Conservation (phyloP, 495 filamentous ascomycete species). For the Podospora tetraspora region DNA sequence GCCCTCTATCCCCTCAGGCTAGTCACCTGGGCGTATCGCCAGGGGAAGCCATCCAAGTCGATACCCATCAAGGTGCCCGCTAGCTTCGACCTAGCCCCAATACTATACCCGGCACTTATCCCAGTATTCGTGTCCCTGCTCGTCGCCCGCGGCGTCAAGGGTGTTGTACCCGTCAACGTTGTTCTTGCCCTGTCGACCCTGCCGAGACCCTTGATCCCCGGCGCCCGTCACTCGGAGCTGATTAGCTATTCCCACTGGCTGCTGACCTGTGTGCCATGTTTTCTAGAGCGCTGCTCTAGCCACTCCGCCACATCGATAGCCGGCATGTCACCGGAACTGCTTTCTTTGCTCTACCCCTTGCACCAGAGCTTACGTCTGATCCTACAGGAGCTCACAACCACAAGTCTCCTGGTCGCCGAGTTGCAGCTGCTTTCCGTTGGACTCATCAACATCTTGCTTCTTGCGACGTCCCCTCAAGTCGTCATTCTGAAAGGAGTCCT, state of each 20-base stretch:
- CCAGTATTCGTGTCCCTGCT: conserved; percentile 75
- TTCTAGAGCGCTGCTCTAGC: conserved; percentile 31
- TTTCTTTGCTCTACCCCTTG: conserved; percentile 73
- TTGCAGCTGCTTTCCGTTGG: conserved; percentile 77
- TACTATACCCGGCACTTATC: conserved; percentile 77
- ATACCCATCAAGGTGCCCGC: conserved; percentile 54
- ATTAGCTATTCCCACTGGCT: conserved; percentile 67
- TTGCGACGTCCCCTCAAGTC: conserved; percentile 76
- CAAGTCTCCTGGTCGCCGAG: conserved; percentile 79
- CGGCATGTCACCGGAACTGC: conserved; percentile 50
- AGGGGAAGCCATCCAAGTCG: conserved; percentile 30
- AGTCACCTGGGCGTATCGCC: conserved; percentile 37
- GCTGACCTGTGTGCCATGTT: conserved; percentile 54
- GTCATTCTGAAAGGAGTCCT: conserved; percentile 75
- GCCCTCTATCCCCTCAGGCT: conserved; percentile 46
- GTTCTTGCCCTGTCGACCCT: conserved; percentile 73
- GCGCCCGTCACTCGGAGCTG: conserved; percentile 46
- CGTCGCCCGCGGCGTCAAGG: conserved; percentile 52
- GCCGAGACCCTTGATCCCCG: conserved; percentile 66
- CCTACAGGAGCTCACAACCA: conserved; percentile 74
- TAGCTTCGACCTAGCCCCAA: conserved; percentile 82
- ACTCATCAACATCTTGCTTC: conserved; percentile 75
- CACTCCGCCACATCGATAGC: not conserved
- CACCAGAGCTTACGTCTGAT: conserved; percentile 74
- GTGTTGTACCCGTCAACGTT: conserved; percentile 68